Conservation (phyloP, 208 protist genomes). For the Plasmodiophora brassicae region DNA sequence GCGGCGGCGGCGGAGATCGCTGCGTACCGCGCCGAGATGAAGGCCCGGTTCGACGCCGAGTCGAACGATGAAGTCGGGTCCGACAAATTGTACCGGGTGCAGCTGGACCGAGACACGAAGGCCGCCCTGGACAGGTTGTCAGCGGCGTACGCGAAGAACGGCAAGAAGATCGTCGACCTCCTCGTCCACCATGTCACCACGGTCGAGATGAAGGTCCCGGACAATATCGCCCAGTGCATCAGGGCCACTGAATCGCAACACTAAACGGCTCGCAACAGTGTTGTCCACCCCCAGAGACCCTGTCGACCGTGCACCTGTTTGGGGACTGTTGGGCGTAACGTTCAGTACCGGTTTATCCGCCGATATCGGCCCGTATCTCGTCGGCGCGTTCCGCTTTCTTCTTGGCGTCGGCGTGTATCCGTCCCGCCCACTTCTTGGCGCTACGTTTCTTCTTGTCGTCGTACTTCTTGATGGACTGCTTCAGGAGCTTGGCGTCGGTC, state of each 20-base stretch:
- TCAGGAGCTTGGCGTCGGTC: not conserved
- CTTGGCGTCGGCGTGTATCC: not conserved
- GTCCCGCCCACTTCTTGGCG: not conserved
- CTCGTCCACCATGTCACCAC: constrained; percentile 8
- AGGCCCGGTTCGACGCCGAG: not conserved
- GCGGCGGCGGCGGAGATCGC: not conserved
- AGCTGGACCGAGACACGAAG: not conserved
- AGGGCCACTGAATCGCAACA: too few relatives aligned
- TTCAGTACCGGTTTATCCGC: not conserved
- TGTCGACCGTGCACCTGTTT: too few relatives aligned
- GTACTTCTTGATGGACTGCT: not conserved
- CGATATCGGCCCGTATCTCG: not conserved
- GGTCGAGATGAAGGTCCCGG: not conserved
- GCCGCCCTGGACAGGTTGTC: not conserved
- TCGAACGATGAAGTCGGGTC: not conserved
- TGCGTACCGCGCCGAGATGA: not conserved
- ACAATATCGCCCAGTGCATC: not conserved
- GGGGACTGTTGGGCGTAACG: too few relatives aligned
- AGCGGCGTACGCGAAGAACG: not conserved
- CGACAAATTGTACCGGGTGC: not conserved
- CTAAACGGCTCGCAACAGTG: too few relatives aligned
- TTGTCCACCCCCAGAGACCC: too few relatives aligned
- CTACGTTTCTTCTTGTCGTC: constrained; percentile 7
- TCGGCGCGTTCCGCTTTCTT: not conserved
- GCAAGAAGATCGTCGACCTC: not conserved